Percentiles rank a stretch among this genome's conserved stretches.
Conservation (phyloP, 257 asterid species). For the Marsdenia floribunda region DNA sequence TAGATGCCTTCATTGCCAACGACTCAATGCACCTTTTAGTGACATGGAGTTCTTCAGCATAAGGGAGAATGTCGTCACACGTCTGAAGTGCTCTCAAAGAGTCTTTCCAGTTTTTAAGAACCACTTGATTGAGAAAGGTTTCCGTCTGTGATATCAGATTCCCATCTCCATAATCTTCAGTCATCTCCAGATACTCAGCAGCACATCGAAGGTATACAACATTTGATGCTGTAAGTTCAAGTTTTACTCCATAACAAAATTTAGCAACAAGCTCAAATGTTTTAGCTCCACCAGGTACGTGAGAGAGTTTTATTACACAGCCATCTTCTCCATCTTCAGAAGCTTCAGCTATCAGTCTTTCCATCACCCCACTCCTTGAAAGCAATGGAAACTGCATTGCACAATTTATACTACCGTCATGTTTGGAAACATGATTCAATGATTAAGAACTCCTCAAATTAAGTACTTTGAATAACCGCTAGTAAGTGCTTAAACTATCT, state of each 20-base stretch:
- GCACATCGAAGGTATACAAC: conserved; percentile 83
- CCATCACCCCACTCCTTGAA: conserved; percentile 91
- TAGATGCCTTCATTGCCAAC: conserved; percentile 66
- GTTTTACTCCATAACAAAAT: conserved; percentile 91
- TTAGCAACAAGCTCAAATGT: conserved; percentile 89
- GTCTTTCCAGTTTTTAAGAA: conserved; percentile 75
- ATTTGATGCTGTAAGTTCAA: conserved; percentile 86
- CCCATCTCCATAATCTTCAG: conserved; percentile 85
- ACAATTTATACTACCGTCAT: neutral
- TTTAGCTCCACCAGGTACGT: conserved; percentile 82
- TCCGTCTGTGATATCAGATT: conserved; percentile 78
- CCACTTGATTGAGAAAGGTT: conserved; percentile 70
- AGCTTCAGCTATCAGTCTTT: conserved; percentile 71
- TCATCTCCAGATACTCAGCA: conserved; percentile 87
- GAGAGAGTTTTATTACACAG: conserved; percentile 48
- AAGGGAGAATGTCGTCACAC: conserved; percentile 59
- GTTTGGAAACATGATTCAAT: neutral
- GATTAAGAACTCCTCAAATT: neutral
- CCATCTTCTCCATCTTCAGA: conserved; percentile 60
- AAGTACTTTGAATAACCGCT: too few relatives aligned
- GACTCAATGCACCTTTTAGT: conserved; percentile 75
- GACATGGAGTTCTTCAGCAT: conserved; percentile 67
- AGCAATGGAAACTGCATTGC: conserved; percentile 84
- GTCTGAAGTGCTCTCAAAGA: conserved; percentile 77
- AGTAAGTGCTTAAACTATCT: too few relatives aligned